Base-by-base conservation (phyloP, 2,329 filamentous ascomycete species). In the Fusarium austroafricanum region DNA sequence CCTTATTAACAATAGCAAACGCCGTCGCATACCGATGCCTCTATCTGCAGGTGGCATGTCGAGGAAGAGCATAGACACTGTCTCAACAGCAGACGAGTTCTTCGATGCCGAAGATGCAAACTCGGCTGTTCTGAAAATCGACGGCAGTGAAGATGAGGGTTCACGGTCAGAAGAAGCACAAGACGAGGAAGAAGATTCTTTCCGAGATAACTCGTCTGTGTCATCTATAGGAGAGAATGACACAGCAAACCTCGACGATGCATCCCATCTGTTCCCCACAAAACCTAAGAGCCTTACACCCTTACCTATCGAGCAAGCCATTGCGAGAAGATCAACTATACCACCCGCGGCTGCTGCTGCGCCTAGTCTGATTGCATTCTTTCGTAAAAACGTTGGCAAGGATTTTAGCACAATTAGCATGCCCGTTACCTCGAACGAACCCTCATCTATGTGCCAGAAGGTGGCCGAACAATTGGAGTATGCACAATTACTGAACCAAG, bases 311-410 rank as follows among this genome's bases (percentile, higher is more conserved):
- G 84, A 86, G 7, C 84, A 88, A 29, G 73, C 80, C 0, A 84
- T 96, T 4, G 79, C 84, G 38, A 89, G 96, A 33, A 88, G 96
- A 58, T 84, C 81, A 9, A 90, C 88, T 1, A 88, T 99, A 17
- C 86, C 89, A 5, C 84, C 91, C 3, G 89, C 94, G 9, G 93
- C 90, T 28, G 89, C 94, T 15, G 83, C 89, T 58, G 96, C 96
- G 0, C 96, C 96, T 0, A 97, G 93, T 77, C 83, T 99, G 53
- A 97, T 99, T 70, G 92, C 93, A 0, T 97, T 98, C 77, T 85
- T 98, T 31, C 90, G 96, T 71, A 99, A 98, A 79, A 99, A 99
- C 72, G 96, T 98, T 11, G 96, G 96, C 75, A 99, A 99, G 79
- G 96, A 99, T 79, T 83, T 99, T 47, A 97, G 93, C 62, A 96